These are phyloP conservation scores for Massariosphaeria phaeospora DNA, from an alignment of 495 filamentous ascomycete species.

Conservation along the genomic window DNA sequence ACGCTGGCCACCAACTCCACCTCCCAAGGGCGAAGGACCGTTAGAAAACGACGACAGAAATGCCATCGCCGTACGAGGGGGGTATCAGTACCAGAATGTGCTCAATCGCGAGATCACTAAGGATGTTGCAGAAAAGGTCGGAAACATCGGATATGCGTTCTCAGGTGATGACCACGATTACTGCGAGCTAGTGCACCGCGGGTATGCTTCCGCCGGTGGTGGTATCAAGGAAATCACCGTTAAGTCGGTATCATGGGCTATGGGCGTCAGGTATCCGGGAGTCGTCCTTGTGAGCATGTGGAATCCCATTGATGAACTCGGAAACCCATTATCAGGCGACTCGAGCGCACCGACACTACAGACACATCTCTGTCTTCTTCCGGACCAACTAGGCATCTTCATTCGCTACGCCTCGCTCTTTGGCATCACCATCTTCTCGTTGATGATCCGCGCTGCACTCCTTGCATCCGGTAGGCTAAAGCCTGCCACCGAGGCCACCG, in stretches of 20 bases:
- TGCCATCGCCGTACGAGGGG: slow-evolving; percentile 64
- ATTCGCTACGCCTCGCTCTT: slow-evolving; percentile 65
- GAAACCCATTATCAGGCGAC: slow-evolving; percentile 46
- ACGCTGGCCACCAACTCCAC: slow-evolving; percentile 64
- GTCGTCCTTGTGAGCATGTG: slow-evolving; percentile 85
- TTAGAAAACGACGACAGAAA: slow-evolving; percentile 68
- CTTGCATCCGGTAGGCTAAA: slow-evolving; percentile 30
- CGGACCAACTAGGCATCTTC: slow-evolving; percentile 79
- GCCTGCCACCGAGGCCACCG: not conserved
- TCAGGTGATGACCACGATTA: slow-evolving; percentile 99
- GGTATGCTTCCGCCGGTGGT: slow-evolving; percentile 55
- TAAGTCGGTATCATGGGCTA: slow-evolving; percentile 88
- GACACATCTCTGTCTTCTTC: slow-evolving; percentile 85
- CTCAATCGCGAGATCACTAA: slow-evolving; percentile 67
- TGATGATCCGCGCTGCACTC: slow-evolving; percentile 59
- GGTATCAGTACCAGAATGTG: slow-evolving; percentile 98
- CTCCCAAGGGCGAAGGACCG: slow-evolving; percentile 51
- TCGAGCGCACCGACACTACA: slow-evolving; percentile 58
- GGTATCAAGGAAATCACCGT: slow-evolving; percentile 85
- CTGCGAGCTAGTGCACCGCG: slow-evolving; percentile 76
- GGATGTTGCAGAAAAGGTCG: slow-evolving; percentile 40
- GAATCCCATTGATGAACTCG: slow-evolving; percentile 72
- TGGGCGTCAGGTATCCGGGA: slow-evolving; percentile 89
- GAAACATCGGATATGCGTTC: slow-evolving; percentile 74
- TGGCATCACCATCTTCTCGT: slow-evolving; percentile 53